Conservation (phyloP, 495 filamentous ascomycete species). For the Xylaria acuta region DNA sequence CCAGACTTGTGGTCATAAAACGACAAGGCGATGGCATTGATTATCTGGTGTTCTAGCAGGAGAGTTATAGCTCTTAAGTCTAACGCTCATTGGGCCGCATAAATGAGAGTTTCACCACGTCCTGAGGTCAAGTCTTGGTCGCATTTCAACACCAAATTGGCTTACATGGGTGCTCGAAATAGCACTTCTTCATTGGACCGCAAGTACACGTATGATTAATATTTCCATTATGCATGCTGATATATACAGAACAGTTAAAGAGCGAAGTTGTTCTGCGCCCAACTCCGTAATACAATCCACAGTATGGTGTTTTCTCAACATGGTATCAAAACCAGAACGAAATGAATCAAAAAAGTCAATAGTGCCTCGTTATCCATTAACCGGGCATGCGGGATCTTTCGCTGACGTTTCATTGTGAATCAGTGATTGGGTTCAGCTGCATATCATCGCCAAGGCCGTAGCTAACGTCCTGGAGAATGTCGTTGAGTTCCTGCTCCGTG, state of each 20-base stretch:
- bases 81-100: constrained; percentile 15
- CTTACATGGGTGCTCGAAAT: background rate
- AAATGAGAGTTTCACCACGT: background rate
- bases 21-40: background rate
- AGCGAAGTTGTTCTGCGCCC: constrained; percentile 3
- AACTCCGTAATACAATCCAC: background rate
- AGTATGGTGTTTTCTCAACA: constrained; percentile 40
- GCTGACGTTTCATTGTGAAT: background rate
- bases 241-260: constrained; percentile 6
- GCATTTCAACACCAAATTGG: background rate
- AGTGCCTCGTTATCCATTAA: constrained; percentile 8
- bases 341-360: background rate
- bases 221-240: constrained; percentile 6
- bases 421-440: constrained; percentile 15
- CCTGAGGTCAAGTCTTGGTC: background rate
- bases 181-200: background rate
- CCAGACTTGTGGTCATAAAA: background rate
- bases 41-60: background rate
- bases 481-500: constrained; percentile 46
- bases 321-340: constrained; percentile 34
- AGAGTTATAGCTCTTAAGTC: background rate
- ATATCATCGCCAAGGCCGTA: constrained; percentile 25
- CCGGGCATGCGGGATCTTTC: constrained; percentile 15
- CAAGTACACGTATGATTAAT: background rate
- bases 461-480: constrained; percentile 46